Base-by-base conservation (phyloP, 345 rosid genomes). In the Eucalyptus decipiens region DNA sequence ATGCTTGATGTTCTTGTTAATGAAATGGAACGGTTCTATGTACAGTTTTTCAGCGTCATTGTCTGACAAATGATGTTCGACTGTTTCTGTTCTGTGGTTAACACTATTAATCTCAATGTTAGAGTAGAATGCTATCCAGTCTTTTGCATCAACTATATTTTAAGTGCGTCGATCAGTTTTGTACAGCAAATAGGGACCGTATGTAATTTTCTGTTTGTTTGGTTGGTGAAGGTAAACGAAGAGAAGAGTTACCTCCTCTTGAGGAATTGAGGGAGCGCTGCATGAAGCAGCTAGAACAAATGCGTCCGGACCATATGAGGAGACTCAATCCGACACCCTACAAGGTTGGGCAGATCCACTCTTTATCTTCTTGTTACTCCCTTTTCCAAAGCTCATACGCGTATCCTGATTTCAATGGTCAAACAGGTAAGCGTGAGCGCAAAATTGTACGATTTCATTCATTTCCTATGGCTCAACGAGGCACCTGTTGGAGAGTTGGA, bases 401-500 rank as follows among this genome's bases (percentile, higher is more conserved):
- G 51, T 72, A 42, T 37, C 85, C 47, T 45, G 23, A 18, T 49
- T n/a, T 51, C 47, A 86, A 45, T 89, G 56, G 26, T 43, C 13
- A 80, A 87, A 32, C 95, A 97, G 99, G 99, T 97, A 91, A 98
- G 99, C 69, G 99, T 97, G 24, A 97, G 96, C 47, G 94, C 95
- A 4, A 97, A 95, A 88, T 90, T 97, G 89, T 98, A 98, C 26
- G 99, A 98, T 89, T 98, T 98, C 93, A 98, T 97, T 88, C 99
- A 98, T 91, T 95, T 95, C 93, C 92, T 98, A 48, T 98, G 99
- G 99, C 99, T 98, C 90, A 98, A 98, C 10, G 99, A 98, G 93
- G 99, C 99, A 11, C 99, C 99, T 6, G 99, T 98, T 9, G 99
- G 99, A 88, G 99, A 98, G 92, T 90, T 98, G 92, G 96, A 94